These are phyloP conservation scores for Oxyria digyna DNA, from an alignment of 148 eudicot genomes.

Conservation along the genomic window DNA sequence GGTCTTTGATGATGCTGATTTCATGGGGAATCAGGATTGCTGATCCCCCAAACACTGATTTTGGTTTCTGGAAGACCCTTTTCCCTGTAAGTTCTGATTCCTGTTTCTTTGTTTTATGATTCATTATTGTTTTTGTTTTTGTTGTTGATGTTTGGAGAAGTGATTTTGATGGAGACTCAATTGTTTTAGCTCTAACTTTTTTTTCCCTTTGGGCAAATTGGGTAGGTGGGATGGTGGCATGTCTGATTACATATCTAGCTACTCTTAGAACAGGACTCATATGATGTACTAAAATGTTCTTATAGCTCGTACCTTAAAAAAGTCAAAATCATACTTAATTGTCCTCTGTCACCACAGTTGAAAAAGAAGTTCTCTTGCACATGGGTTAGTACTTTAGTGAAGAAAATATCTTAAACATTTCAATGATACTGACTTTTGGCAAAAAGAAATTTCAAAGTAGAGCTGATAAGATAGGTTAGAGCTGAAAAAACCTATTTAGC, in stretches of 20 bases:
- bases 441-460: neutral
- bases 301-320: neutral
- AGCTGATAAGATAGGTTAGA: neutral
- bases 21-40: slow-evolving; percentile 10
- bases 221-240: slow-evolving; percentile 5
- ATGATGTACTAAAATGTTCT: neutral
- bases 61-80: slow-evolving; percentile 14
- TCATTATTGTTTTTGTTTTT: neutral
- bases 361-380: neutral
- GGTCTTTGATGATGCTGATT: slow-evolving; percentile 11
- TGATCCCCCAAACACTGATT: slow-evolving; percentile 10
- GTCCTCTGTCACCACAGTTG: neutral
- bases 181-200: neutral
- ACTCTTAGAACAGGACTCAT: neutral
- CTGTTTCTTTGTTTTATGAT: neutral
- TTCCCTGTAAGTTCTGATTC: slow-evolving; percentile 11
- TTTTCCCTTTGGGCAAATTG: neutral
- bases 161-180: neutral
- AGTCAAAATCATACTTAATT: neutral
- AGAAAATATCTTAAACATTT: neutral
- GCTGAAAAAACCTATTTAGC: no score
- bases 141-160: neutral
- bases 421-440: neutral
- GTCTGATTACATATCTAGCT: neutral
- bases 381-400: neutral